Evolutionary conservation across 352 stramenopile genomes (phyloP).

Genomic region (Phytophthora vignae): DNA sequence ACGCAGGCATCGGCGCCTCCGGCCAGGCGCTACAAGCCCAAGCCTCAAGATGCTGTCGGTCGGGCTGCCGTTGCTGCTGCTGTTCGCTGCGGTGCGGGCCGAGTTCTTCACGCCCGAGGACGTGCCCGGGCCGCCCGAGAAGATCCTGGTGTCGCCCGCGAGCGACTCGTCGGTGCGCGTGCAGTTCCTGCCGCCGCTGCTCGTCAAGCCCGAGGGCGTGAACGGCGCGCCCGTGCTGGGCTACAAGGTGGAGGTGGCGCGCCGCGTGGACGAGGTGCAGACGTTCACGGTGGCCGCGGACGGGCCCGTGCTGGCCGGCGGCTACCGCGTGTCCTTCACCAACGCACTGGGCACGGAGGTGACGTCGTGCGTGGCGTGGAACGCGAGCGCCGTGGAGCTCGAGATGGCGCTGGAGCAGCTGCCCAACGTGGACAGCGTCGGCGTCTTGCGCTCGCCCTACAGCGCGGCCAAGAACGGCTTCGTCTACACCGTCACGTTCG

Average conservation of each 20-base stretch:
- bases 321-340: constrained; percentile 66
- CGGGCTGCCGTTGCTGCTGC: neutral
- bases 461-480: constrained; percentile 60
- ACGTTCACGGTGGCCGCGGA: constrained; percentile 70
- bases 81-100: constrained; percentile 15
- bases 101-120: constrained; percentile 70
- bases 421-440: constrained; percentile 69
- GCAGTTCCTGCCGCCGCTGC: constrained; percentile 64
- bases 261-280: constrained; percentile 75
- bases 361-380: constrained; percentile 75
- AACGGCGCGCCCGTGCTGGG: constrained; percentile 77
- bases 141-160: constrained; percentile 56
- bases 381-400: constrained; percentile 72
- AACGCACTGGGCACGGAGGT: constrained; percentile 41
- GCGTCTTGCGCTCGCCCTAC: constrained; percentile 61
- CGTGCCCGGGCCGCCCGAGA: constrained; percentile 68
- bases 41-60: too few species aligned
- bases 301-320: constrained; percentile 55
- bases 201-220: constrained; percentile 69
- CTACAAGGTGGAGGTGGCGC: constrained; percentile 82
- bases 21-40: too few species aligned
- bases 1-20: too few species aligned
- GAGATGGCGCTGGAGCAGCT: constrained; percentile 77
- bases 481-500: constrained; percentile 79
- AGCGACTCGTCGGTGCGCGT: constrained; percentile 66